These are phyloP conservation scores for Pholiota conissans DNA, from an alignment of 768 basidiomycete species.

Conservation along the genomic window DNA sequence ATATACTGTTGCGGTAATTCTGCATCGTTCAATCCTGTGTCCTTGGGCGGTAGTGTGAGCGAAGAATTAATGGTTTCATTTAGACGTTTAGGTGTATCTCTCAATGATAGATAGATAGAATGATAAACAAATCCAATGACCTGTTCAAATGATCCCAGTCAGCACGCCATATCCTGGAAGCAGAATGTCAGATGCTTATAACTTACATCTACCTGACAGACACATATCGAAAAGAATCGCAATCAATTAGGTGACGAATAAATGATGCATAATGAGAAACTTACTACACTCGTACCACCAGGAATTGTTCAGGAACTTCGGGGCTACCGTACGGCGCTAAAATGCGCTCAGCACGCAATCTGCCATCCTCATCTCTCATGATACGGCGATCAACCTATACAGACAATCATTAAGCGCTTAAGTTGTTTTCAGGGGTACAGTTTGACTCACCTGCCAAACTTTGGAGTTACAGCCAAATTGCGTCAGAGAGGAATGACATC, in stretches of 20 bases:
- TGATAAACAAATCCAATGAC: too few relatives aligned
- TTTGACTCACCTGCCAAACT: conserved; percentile 63
- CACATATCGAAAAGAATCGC: background rate
- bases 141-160: background rate
- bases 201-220: background rate
- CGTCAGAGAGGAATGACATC: conserved; percentile 50
- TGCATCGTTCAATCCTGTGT: too few relatives aligned
- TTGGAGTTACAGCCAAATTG: conserved; percentile 69
- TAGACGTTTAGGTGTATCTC: background rate
- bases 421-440: background rate
- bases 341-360: conserved; percentile 31
- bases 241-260: too few relatives aligned
- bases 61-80: background rate
- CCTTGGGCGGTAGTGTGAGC: background rate
- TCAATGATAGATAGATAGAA: background rate
- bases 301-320: conserved; percentile 71
- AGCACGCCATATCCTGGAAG: background rate
- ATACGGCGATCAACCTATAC: conserved; percentile 48
- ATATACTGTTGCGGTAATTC: background rate
- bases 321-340: conserved; percentile 56
- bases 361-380: conserved; percentile 35
- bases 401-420: background rate
- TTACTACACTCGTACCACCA: conserved; percentile 56
- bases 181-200: too few relatives aligned
- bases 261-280: too few relatives aligned